Evolutionary conservation across 2,329 filamentous ascomycete genomes (phyloP).

Genomic region (Simplicillium aogashimaense): DNA sequence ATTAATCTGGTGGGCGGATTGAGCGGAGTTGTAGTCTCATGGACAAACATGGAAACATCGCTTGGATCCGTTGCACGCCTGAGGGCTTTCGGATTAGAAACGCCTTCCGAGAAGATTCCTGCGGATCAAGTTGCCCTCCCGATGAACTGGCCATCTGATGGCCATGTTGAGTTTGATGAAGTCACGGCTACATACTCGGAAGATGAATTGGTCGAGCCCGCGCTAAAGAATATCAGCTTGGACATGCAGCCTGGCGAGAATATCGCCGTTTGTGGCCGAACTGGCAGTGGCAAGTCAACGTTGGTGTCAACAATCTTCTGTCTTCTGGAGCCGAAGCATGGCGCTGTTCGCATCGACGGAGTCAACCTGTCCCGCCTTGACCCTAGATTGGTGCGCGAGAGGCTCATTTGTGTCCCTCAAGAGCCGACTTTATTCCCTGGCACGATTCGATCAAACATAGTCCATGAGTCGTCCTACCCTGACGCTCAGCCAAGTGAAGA

Average conservation of each 20-base stretch:
- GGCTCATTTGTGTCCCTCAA: conserved; percentile 37
- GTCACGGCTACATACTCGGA: conserved; percentile 21
- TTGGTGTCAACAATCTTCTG: conserved; percentile 2
- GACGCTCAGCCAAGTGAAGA: conserved; percentile 27
- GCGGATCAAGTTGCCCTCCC: conserved; percentile 2
- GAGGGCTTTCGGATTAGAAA: conserved; percentile 16
- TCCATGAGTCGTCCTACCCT: conserved; percentile 16
- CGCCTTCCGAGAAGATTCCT: conserved; percentile 14
- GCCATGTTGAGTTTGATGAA: conserved; percentile 14
- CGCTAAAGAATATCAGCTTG: conserved; percentile 7
- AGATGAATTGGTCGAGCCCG: conserved; percentile 16
- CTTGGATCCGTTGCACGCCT: conserved; percentile 22
- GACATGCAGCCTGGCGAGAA: conserved; percentile 6
- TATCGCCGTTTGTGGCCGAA: conserved; percentile 2
- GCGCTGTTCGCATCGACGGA: conserved; percentile 7
- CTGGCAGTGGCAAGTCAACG: conserved; percentile 6
- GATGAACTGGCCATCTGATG: conserved; percentile 15
- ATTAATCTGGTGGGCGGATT: conserved; percentile 18
- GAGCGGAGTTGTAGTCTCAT: conserved; percentile 18
- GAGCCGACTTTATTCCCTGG: conserved; percentile 41
- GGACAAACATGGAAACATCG: conserved; percentile 24
- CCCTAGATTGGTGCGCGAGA: conserved; percentile 12
- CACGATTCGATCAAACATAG: conserved; percentile 35
- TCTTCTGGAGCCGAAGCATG: conserved; percentile 4
- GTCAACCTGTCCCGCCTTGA: conserved; percentile 11